phyloP scores from a whole-genome alignment of 805 yeast genomes.

The Wickerhamomyces hampshirensis region DNA sequence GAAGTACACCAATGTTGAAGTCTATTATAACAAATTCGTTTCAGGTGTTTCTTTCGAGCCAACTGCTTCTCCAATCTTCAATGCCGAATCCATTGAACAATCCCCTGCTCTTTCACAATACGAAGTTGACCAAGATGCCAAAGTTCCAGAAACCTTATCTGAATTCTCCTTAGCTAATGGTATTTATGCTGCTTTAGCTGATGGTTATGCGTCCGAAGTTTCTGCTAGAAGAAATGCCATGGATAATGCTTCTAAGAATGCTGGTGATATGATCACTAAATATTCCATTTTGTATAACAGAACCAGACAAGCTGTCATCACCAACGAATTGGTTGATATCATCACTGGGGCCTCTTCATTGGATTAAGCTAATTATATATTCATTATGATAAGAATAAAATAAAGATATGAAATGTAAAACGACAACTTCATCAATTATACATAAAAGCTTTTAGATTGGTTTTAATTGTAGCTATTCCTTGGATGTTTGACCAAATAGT shows the following conservation, averaged over 20 bases:
- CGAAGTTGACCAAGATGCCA: conserved; percentile 68
- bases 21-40: conserved; percentile 83
- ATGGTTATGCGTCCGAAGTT: conserved; percentile 97
- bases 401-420: neutral
- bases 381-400: neutral
- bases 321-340: conserved; percentile 98
- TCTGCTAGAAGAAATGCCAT: conserved; percentile 99
- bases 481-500: no score
- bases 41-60: conserved; percentile 92
- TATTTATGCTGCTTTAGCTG: conserved; percentile 87
- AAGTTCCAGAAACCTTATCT: conserved; percentile 65
- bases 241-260: conserved; percentile 99
- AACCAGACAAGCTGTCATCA: conserved; percentile 98
- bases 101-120: conserved; percentile 84
- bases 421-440: neutral
- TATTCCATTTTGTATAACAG: conserved; percentile 98
- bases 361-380: conserved; percentile 46
- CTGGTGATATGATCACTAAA: conserved; percentile 96
- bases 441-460: neutral
- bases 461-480: neutral
- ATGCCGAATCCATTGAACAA: conserved; percentile 65
- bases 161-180: conserved; percentile 90
- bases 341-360: conserved; percentile 99
- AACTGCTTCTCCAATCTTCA: conserved; percentile 57
- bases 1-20: conserved; percentile 68